Evolutionary conservation across 768 basidiomycete species (phyloP), one percentile per base, ranked within the genome.

Genomic region (Suillus occidentalis): DNA sequence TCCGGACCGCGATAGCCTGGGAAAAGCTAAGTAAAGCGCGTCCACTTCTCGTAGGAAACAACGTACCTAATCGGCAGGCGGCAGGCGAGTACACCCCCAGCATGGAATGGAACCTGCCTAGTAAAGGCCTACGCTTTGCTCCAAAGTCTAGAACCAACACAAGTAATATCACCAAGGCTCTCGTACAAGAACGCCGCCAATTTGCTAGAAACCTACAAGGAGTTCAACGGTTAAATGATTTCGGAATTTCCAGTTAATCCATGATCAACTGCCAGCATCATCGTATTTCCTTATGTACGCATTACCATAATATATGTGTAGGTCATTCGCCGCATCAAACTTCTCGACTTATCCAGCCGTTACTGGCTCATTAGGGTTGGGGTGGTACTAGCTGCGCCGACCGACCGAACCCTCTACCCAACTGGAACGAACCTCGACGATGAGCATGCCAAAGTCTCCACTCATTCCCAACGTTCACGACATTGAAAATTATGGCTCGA

Each of bases 401-500:
- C 22, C 13, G 49, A 50, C 49, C 25, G 13, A 20, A 55, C 36
- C 18, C 34, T 55, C 53, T n/a, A n/a, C 20, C 20, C 36, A n/a
- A 36, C 31, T 31, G 31, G 31, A 31, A 31, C 53, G 20, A 55
- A n/a, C 31, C 6, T n/a, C 31, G 20, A 58, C 40, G 4, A 59
- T 59, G 58, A 42, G 18, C 25, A 14, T 2, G 25, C 28, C 20
- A 1, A 25, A 42, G 18, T 59, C 58, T 18, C 28, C 40, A 28
- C 58, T 59, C 10, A 20, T 31, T 31, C 31, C 31, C 31, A 31
- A 31, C 31, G 31, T 42, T 14, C 18, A 28, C 6, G 58, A 59
- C 58, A 40, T 59, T 31, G 58, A 59, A 18, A 58, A 28, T 25
- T 59, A 59, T 31, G 58, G 58, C 16, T 42, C 58, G 25, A 42